Base-by-base conservation (phyloP, 2,329 filamentous ascomycete genomes). In the Monosporascus ibericus region DNA sequence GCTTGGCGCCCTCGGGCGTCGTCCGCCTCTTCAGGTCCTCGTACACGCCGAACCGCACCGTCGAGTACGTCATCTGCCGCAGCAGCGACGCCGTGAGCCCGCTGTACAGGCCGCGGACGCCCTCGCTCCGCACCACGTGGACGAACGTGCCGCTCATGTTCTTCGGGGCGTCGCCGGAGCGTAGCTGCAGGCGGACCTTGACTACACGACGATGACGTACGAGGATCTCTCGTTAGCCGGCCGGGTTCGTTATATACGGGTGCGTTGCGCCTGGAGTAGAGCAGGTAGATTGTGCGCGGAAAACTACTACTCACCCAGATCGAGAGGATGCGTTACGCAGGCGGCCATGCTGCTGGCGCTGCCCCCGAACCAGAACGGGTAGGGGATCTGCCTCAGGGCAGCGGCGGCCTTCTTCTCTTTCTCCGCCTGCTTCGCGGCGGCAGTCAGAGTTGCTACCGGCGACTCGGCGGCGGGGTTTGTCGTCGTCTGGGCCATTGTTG, bases 311-410 rank as follows among this genome's bases (percentile, higher is more conserved):
- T 70, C 80, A 95, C 90, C 83, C 58, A 96, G 78, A 80, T 96
- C 92, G 66, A 97, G 77, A 48, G 92, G 92, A 78, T 97, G 92
- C 30, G 92, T 97, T 48, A 96, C 88, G 61, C 85, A 86, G 44
- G 92, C 92, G 38, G 92, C 92, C 77, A 94, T 86, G 68, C 90
- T 95, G 66, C 89, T 94, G 48, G 92, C 91, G 68, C 90, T 96
- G 52, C 94, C 94, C 58, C 94, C 94, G 70, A 99, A 97, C 94
- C 92, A 97, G 72, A 92, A 92, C 9, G 88, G 88, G 73, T 92
- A 92, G 30, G 64, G 59, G 22, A 74, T 63, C 49, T 64, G 62
- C 53, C 65, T 62, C 55, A 74, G 72, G 42, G 80, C 68, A 2
- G 73, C 59, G 39, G 80, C 34, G 61, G 67, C 56, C 57, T 73